Evolutionary conservation across 805 yeast genomes (phyloP).

Genomic region (Lipomyces kockii): DNA sequence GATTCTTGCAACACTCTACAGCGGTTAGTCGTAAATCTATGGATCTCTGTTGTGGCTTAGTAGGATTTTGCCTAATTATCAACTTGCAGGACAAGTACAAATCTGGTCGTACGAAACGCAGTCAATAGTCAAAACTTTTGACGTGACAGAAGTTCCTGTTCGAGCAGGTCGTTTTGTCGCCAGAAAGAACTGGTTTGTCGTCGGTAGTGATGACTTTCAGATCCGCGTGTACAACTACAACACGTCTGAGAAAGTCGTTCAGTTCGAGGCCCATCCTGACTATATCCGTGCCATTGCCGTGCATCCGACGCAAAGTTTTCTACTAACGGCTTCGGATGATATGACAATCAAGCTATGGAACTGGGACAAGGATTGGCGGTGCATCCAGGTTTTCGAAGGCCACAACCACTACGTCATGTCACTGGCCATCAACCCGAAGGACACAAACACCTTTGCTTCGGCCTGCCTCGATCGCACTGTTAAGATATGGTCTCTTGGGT

Average conservation of each 20-base stretch:
- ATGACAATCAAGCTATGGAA: conserved; percentile 92
- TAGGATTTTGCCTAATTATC: not conserved
- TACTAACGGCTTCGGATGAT: conserved; percentile 90
- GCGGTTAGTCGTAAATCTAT: conserved; percentile 33
- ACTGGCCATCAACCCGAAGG: conserved; percentile 94
- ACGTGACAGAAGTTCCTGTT: conserved; percentile 94
- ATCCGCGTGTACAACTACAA: conserved; percentile 91
- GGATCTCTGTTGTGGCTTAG: not conserved
- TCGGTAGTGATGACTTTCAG: conserved; percentile 95
- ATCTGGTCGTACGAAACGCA: conserved; percentile 93
- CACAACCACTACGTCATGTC: conserved; percentile 96
- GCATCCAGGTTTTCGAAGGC: conserved; percentile 91
- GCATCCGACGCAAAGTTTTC: conserved; percentile 89
- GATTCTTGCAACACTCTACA: conserved; percentile 50
- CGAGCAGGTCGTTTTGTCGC: conserved; percentile 95
- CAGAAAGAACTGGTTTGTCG: conserved; percentile 94
- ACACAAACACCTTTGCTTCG: conserved; percentile 95
- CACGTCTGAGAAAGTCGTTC: conserved; percentile 91
- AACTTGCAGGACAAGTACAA: conserved; percentile 76
- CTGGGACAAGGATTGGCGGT: conserved; percentile 93
- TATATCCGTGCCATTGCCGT: conserved; percentile 92
- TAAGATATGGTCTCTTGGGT: conserved; percentile 94
- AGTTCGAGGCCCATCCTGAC: conserved; percentile 98
- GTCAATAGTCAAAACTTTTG: conserved; percentile 76
- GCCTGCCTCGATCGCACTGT: conserved; percentile 96